Conservation (phyloP, 1,139 yeast species). For the Hyphopichia burtonii region DNA sequence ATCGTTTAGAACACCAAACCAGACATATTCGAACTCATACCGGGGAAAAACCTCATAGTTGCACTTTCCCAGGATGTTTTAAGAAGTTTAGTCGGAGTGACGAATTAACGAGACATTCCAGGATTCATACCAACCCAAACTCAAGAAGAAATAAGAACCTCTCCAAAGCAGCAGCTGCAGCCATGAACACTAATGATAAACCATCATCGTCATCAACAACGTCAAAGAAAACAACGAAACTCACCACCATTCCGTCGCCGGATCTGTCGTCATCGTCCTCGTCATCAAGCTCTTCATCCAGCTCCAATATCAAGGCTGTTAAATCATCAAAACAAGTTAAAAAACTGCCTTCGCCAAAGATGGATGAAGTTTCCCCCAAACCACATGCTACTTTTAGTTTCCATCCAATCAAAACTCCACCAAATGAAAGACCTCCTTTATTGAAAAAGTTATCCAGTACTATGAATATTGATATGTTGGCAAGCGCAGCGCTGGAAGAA, state of each 20-base stretch:
- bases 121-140: conserved; percentile 83
- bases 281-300: not conserved
- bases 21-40: conserved; percentile 94
- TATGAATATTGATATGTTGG: conserved; percentile 72
- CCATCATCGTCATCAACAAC: too few relatives aligned
- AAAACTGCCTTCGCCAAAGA: not conserved
- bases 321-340: not conserved
- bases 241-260: not conserved
- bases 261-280: conserved; percentile 1
- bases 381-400: not conserved
- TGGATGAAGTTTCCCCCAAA: not conserved
- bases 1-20: conserved; percentile 89
- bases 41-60: conserved; percentile 91
- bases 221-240: not conserved
- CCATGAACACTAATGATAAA: not conserved
- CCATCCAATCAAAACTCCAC: not conserved
- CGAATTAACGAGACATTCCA: conserved; percentile 83
- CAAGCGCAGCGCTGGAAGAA: conserved; percentile 82
- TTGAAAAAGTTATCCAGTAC: conserved; percentile 18
- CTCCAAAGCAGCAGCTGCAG: conserved; percentile 5
- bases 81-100: conserved; percentile 86
- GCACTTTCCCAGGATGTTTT: conserved; percentile 83
- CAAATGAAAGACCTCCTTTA: conserved; percentile 3
- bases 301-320: not conserved
- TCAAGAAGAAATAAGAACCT: conserved; percentile 55